Base-by-base conservation (phyloP, 768 basidiomycete genomes). In the Boletales sp. region DNA sequence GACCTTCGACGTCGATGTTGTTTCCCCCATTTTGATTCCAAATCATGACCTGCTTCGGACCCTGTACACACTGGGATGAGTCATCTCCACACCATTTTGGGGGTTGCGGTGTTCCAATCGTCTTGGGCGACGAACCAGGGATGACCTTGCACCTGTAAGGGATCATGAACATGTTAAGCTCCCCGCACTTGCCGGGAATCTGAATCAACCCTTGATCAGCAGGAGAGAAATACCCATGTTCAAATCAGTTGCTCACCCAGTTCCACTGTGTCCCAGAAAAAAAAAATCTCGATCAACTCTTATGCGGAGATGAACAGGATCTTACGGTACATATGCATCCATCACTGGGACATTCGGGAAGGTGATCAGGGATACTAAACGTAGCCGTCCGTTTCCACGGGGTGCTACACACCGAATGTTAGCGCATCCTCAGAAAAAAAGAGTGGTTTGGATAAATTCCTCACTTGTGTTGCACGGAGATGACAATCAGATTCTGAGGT, bases 1-100 rank as follows among this genome's bases (percentile, higher is more conserved):
- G 0, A 42, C 60, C 60, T 0, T 10, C 1, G 6, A 43, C 38
- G 0, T 13, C 11, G 35, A 62, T 44, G 27, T 61, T 62, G 38
- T 62, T 51, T 27, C 4, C 0, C 0, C 58, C 52, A 1, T 0
- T 0, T 14, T 61, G 59, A 14, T 62, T 0, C 31, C 18, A 46
- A 14, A 55, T 40, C 0, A 55, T 0, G 0, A 48, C 0, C n/a
- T 52, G 36, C 40, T 61, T 61, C 11, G 60, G 37, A 24, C 59
- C 59, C n/a, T 4, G 0, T 0, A 46, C 39, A 14, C 60, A 60
- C n/a, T 19, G 5, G 4, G 32, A 37, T 6, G 1, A 1, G 17
- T 60, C 47, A 0, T 35, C 50, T 30, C 37, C 36, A 35, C 59
- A 60, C 40, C 43, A 61, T 9, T 17, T 14, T 3, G 59, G 3